Conservation (phyloP, 495 filamentous ascomycete genomes). For the Stereocaulon alpinum region DNA sequence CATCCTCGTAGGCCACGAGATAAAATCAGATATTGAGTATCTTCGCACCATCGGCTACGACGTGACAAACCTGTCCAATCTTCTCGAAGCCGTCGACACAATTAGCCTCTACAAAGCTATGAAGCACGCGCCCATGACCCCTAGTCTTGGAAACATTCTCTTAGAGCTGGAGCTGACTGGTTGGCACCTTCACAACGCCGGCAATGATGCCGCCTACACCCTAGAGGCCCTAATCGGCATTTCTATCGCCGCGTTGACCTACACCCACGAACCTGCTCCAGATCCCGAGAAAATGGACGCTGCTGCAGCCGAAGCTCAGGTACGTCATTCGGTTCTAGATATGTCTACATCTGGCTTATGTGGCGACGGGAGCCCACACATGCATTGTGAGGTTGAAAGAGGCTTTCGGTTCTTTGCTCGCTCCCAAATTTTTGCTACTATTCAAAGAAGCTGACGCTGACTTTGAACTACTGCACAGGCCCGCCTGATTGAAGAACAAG, state of each 20-base stretch:
- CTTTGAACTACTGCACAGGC: not conserved
- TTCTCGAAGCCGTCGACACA: conserved; percentile 62
- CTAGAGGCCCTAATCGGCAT: conserved; percentile 65
- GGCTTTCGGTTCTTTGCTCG: no score
- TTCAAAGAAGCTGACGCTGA: no score
- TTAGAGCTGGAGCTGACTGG: conserved; percentile 48
- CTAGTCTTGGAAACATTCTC: conserved; percentile 52
- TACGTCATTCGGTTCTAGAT: no score
- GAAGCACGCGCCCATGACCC: conserved; percentile 35
- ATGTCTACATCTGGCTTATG: no score
- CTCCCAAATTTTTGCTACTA: no score
- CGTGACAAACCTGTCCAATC: conserved; percentile 36
- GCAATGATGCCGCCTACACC: conserved; percentile 90
- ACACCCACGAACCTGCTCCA: not conserved
- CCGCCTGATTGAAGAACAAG: conserved; percentile 19
- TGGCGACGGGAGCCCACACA: no score
- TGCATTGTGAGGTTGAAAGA: no score
- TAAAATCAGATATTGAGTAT: conserved; percentile 54
- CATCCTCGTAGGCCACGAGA: conserved; percentile 70
- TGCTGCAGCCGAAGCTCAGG: conserved; percentile 17
- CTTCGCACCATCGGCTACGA: conserved; percentile 53
- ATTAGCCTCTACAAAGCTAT: conserved; percentile 52
- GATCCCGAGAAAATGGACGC: conserved; percentile 5
- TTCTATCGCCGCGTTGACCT: conserved; percentile 32
- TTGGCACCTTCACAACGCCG: conserved; percentile 73